phyloP scores from a whole-genome alignment of 495 filamentous ascomycete species.

The Daldinia concentrica region DNA sequence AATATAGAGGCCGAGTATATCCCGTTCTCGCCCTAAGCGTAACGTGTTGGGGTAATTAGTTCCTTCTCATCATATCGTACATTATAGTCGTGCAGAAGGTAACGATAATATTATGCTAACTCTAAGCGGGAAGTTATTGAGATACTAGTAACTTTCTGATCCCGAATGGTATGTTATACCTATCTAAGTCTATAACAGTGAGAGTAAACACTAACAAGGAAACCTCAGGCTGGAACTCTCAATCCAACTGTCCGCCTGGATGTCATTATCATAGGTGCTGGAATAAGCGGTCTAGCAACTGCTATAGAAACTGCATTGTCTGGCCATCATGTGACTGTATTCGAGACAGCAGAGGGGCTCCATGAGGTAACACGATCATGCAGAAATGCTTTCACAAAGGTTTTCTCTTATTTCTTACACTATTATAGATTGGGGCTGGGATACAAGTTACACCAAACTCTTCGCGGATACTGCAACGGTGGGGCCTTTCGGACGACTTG shows the following conservation, averaged over 20 bases:
- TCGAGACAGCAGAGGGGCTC: constrained; percentile 41
- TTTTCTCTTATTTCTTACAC: neutral
- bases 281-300: constrained; percentile 66
- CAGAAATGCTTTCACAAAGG: neutral
- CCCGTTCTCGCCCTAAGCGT: neutral
- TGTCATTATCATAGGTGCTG: constrained; percentile 65
- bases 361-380: constrained; percentile 37
- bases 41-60: neutral
- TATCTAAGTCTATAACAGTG: neutral
- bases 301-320: constrained; percentile 53
- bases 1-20: neutral
- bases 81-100: too few species aligned
- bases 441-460: constrained; percentile 59
- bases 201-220: neutral
- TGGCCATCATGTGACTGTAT: constrained; percentile 44
- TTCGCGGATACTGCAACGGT: constrained; percentile 54
- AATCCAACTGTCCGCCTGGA: constrained; percentile 43
- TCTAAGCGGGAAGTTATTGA: neutral
- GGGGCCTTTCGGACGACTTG: constrained; percentile 56
- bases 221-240: neutral
- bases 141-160: neutral
- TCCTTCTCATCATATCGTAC: too few species aligned
- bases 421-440: constrained; percentile 54
- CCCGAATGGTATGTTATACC: constrained; percentile 16
- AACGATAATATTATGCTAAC: too few species aligned